Percentiles rank a stretch among this genome's conserved stretches.
These are phyloP conservation scores for Aspergillus homomorphus DNA, from an alignment of 495 filamentous ascomycete genomes.

Conservation along the genomic window DNA sequence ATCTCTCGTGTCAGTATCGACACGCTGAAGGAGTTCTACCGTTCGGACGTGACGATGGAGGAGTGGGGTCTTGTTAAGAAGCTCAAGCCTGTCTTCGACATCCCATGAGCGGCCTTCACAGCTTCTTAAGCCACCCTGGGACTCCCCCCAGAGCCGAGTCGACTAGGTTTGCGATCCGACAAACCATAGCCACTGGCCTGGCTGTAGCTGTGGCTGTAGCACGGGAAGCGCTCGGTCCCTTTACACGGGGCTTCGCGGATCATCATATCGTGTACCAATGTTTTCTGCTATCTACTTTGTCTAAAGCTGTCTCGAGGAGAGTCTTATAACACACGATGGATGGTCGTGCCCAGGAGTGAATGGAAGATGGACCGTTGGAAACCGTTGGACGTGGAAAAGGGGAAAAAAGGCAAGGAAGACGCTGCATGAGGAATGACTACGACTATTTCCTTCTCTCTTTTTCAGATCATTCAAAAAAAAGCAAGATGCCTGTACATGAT, in stretches of 20 bases:
- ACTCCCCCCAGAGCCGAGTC: background rate
- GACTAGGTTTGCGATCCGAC: background rate
- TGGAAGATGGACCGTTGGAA: background rate
- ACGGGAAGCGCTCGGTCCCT: background rate
- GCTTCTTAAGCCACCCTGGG: background rate
- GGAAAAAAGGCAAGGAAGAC: slow-evolving; percentile 9
- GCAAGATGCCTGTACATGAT: slow-evolving; percentile 36
- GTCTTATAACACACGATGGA: background rate
- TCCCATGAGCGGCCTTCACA: slow-evolving; percentile 37
- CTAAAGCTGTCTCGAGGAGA: background rate
- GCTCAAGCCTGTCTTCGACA: slow-evolving; percentile 92
- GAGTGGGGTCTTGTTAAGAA: slow-evolving; percentile 92
- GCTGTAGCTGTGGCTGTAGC: background rate
- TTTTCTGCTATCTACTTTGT: background rate
- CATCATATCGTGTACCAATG: background rate
- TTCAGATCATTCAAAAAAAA: slow-evolving; percentile 15
- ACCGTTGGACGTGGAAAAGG: background rate
- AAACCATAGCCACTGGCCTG: background rate
- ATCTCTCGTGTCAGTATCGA: slow-evolving; percentile 89
- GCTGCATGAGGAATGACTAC: slow-evolving; percentile 29
- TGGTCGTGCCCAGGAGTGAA: background rate
- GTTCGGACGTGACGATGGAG: slow-evolving; percentile 83
- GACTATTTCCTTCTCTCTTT: slow-evolving; percentile 30
- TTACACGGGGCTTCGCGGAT: background rate
- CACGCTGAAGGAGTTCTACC: slow-evolving; percentile 93